Evolutionary conservation across 2,329 filamentous ascomycete species (phyloP).

Genomic region (Trematosphaeria pertusa): DNA sequence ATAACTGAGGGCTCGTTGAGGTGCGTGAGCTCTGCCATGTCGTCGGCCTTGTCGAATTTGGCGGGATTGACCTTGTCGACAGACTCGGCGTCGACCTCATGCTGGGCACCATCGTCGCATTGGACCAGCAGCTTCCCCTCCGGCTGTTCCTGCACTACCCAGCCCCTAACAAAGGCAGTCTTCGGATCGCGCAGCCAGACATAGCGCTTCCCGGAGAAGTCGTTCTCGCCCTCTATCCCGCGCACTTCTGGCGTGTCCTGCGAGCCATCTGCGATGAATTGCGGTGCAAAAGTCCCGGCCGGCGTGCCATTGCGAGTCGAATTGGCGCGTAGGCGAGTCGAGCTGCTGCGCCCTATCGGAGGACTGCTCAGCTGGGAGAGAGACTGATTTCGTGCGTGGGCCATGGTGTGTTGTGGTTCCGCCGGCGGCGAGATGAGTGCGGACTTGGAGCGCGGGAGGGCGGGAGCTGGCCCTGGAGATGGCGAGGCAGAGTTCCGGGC

Average conservation of each 20-base stretch:
- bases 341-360: constrained; percentile 43
- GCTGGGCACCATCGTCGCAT: constrained; percentile 94
- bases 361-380: constrained; percentile 56
- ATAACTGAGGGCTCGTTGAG: constrained; percentile 97
- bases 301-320: constrained; percentile 70
- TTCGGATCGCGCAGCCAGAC: constrained; percentile 93
- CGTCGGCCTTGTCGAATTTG: constrained; percentile 98
- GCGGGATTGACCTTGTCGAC: constrained; percentile 99
- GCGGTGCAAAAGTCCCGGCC: constrained; percentile 89
- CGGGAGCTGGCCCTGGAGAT: constrained; percentile 58
- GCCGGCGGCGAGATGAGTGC: constrained; percentile 69
- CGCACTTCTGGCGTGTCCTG: constrained; percentile 64
- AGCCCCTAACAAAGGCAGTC: constrained; percentile 88
- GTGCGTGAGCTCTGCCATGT: constrained; percentile 98
- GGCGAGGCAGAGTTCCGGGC: constrained; percentile 70
- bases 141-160: constrained; percentile 82
- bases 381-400: constrained; percentile 75
- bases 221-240: constrained; percentile 94
- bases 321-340: constrained; percentile 58
- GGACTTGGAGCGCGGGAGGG: constrained; percentile 73
- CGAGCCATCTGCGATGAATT: constrained; percentile 88
- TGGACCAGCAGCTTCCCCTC: constrained; percentile 79
- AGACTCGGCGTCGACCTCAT: constrained; percentile 82
- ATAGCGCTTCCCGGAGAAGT: constrained; percentile 98
- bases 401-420: constrained; percentile 50